Conservation (phyloP, 2,329 filamentous ascomycete genomes). For the Exophiala xenobiotica region DNA sequence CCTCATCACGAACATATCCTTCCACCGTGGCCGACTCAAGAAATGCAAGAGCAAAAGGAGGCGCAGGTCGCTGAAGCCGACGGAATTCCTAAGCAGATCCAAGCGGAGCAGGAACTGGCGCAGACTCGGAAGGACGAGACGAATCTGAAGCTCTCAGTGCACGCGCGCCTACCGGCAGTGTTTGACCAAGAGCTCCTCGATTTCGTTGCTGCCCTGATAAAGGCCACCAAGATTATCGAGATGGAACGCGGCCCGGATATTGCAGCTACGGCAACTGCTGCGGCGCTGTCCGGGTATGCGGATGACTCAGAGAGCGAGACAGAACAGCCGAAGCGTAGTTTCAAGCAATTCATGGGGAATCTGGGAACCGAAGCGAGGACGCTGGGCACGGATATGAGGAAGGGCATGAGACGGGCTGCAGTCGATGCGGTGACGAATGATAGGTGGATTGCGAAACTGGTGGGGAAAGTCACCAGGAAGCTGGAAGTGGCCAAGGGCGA, state of each 20-base stretch:
- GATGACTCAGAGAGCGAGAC: not conserved
- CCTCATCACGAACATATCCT: constrained; percentile 57
- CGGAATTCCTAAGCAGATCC: constrained; percentile 44
- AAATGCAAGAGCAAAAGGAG: constrained; percentile 37
- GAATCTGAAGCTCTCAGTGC: constrained; percentile 48
- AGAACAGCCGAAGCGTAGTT: not conserved
- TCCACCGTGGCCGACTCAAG: constrained; percentile 41
- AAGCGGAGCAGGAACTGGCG: constrained; percentile 42
- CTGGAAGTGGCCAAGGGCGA: constrained; percentile 52
- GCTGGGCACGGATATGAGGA: constrained; percentile 17
- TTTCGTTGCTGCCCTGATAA: constrained; percentile 56
- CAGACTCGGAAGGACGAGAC: constrained; percentile 49
- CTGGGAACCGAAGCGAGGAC: not conserved
- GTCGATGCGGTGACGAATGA: constrained; percentile 52
- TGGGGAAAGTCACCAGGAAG: constrained; percentile 52
- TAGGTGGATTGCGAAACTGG: constrained; percentile 55
- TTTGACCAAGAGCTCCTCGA: constrained; percentile 55
- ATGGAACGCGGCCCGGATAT: constrained; percentile 45
- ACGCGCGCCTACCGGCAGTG: constrained; percentile 50
- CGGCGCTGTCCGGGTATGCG: not conserved
- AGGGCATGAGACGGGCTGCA: constrained; percentile 49
- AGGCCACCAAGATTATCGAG: constrained; percentile 58
- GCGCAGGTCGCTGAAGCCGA: constrained; percentile 44
- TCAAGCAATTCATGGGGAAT: constrained; percentile 10
- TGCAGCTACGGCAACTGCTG: constrained; percentile 22